Evolutionary conservation across 116 monocot genomes (phyloP), one percentile per base, ranked within the genome.

Genomic region (Dioscorea cayenensis): DNA sequence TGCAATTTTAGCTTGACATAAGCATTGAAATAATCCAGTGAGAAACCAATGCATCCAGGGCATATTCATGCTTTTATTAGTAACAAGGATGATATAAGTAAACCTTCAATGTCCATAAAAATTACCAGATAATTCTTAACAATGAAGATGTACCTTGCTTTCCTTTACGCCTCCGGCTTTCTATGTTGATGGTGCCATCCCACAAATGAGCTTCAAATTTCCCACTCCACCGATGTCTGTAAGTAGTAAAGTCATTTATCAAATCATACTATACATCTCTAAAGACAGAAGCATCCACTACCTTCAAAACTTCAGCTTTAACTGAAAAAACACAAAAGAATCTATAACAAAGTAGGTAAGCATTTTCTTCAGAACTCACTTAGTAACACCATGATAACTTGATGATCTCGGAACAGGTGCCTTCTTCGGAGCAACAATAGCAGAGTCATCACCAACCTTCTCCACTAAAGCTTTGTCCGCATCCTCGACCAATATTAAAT

Each of bases 181-280:
- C 69, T 25, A 69, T 69, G 28, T 69, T 69, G 28, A 69, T 55
- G 27, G 49, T 52, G 50, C 51, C 51, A 69, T 69, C 51, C 69
- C 69, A 69, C 28, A 69, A 28, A 18, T 69, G 69, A 49, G 69
- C 69, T 52, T 69, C 69, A 69, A 50, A 69, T 22, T 69, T 69
- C 22, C 69, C 69, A 22, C 49, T 69, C 69, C 69, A 69, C 49
- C 69, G 51, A 16, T 69, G 69, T 49, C 69, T 69, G 69, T 20
- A 52, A 69, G 52, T 28, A 16, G 32, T 32, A 23, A 65, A 19
- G 4, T 21, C 49, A 48, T 43, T 14, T 49, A 11, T 49, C 23
- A 43, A 19, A 23, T 20, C n/a, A 62, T 62, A 7, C 23, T 20
- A 62, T 62, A 23, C 22, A 62, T 62, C 18, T 6, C 62, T 25